Base-by-base conservation (phyloP, 345 rosid genomes). In the Brassica incana region DNA sequence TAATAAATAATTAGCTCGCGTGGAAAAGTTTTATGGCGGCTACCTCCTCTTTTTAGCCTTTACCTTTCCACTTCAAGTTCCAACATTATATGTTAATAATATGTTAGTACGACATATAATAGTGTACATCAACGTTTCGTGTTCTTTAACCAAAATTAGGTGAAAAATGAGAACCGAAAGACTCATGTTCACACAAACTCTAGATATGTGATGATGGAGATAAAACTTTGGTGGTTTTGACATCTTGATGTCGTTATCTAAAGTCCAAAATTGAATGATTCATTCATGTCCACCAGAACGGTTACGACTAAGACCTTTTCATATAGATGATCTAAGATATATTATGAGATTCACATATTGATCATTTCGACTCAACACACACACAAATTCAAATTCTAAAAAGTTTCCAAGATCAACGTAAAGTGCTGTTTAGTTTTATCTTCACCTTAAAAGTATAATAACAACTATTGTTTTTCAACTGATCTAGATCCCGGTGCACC, bases 1-100 rank as follows among this genome's bases (percentile, higher is more conserved):
- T 48, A 48, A 48, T 52, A 52, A 52, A 52, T n/a, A 52, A 52
- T n/a, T 52, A 52, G 30, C 76, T 35, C n/a, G 83, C 80, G 83
- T 75, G 83, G 83, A 80, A 75, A 70, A 58, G 50, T 10, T 58
- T 76, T 73, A 62, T 81, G 81, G 75, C 74, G 81, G 74, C 81
- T 54, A n/a, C 61, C 61, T 77, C 10, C 73, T 50, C 76, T 56
- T 77, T 80, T 50, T 73, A 66, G 74, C 65, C 67, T 66, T 73
- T 67, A 72, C 6, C 69, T 67, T 81, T 77, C 72, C 78, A 72
- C 80, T 76, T 77, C 80, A 80, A 80, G 80, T 80, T 76, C 80
- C 80, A 80, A 80, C 61, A 65, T 75, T 32, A 56, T 38, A 4
- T 29, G 15, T 64, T 65, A 35, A 74, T 36, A 23, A 16, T 29